Base-by-base conservation (phyloP, 176 grass and related monocot genomes). In the Juncus effusus region DNA sequence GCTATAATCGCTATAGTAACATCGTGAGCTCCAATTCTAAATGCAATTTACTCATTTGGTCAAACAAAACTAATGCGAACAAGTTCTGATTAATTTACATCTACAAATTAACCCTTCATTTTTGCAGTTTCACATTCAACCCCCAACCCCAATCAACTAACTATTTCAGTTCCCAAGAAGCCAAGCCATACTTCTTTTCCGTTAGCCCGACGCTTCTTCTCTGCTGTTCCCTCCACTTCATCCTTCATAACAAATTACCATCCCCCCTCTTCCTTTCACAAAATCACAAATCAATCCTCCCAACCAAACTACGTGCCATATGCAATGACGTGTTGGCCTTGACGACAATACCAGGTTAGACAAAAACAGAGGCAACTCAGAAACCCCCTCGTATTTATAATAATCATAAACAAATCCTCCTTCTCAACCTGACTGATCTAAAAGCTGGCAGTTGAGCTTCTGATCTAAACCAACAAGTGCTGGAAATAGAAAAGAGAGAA, bases 301-400 rank as follows among this genome's bases (percentile, higher is more conserved):
- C 4, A 38, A 5, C 16, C 6, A 35, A 14, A n/a, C 44, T 54
- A 55, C 65, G 69, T 72, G 69, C 54, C 69, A 53, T 72, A 28
- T 72, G 56, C 54, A 72, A 60, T 72, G 69, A 59, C 54, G 69
- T 47, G 69, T 60, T 2, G 4, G 3, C n/a, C 54, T 72, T 72
- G 69, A 56, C 69, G 69, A 72, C 69, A 70, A 40, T 47, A 19
- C 54, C 69, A 8, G 42, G 40, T 37, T 67, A 10, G 16, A 38
- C 36, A 58, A 59, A 42, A 38, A 54, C 66, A n/a, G 42, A 3
- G n/a, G 44, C 66, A 56, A 14, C 38, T 16, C 16, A 28, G 61
- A 50, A 47, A 47, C 40, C 15, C 49, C 64, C 28, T 68, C 10
- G 16, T 47, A 47, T 6, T 47, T 47, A 6, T 47, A 47, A 47